A percentile compares a stretch with the other conserved stretches of the same genome.
phyloP scores from a whole-genome alignment of 768 basidiomycete species.

The Paxillus ammoniavirescens region DNA sequence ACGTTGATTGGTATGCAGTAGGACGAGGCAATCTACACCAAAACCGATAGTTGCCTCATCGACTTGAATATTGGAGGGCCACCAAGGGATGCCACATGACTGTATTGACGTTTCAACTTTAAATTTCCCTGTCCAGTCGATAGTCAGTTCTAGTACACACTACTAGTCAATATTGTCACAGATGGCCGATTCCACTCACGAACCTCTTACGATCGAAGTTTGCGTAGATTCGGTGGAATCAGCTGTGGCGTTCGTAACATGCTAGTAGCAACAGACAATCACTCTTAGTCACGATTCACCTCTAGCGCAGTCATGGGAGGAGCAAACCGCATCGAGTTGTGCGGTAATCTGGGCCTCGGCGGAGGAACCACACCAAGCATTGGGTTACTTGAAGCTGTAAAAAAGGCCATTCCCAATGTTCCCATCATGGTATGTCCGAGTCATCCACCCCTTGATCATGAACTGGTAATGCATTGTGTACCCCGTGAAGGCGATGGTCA shows the following conservation, averaged over 20 bases:
- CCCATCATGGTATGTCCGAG: constrained; percentile 62
- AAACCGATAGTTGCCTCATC: no score
- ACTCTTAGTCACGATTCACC: constrained; percentile 1
- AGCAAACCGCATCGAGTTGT: constrained; percentile 76
- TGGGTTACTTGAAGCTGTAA: constrained; percentile 66
- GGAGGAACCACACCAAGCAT: constrained; percentile 82
- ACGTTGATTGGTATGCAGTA: no score
- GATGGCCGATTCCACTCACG: constrained; percentile 5
- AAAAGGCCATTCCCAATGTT: constrained; percentile 43
- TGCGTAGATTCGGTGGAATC: constrained; percentile 79
- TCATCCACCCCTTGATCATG: not conserved
- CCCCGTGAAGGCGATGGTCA: constrained; percentile 64
- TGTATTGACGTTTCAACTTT: no score
- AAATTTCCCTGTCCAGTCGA: no score
- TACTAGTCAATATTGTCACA: not conserved
- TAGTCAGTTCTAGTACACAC: no score
- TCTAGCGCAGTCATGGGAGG: constrained; percentile 68
- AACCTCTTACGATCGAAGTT: constrained; percentile 49
- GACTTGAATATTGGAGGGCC: no score
- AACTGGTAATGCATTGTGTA: not conserved
- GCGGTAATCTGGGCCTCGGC: constrained; percentile 64
- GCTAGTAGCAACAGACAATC: not conserved
- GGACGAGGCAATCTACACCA: no score
- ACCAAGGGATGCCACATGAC: no score
- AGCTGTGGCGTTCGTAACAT: constrained; percentile 53